A percentile compares a stretch with the other conserved stretches of the same genome.
phyloP scores from a whole-genome alignment of 2,329 filamentous ascomycete species.

The Pseudogymnoascus destructans region DNA sequence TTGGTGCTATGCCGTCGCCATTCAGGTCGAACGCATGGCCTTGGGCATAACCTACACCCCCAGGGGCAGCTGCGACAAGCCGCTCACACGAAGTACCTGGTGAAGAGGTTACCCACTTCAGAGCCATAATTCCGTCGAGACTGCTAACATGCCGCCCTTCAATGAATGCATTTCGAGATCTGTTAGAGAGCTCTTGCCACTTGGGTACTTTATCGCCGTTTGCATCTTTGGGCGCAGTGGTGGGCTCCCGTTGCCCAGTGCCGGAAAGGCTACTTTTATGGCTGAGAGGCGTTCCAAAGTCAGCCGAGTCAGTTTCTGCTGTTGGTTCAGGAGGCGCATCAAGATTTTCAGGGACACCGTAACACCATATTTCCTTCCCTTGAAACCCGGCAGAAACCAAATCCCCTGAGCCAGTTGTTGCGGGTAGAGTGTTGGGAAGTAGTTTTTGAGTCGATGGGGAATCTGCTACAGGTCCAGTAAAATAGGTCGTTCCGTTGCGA shows the following conservation, averaged over 20 bases:
- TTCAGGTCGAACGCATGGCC: constrained; percentile 28
- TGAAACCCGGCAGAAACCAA: constrained; percentile 63
- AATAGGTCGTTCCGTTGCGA: constrained; percentile 65
- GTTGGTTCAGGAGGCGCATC: constrained; percentile 41
- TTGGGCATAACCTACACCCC: constrained; percentile 43
- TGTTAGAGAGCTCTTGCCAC: constrained; percentile 58
- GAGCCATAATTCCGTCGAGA: constrained; percentile 50
- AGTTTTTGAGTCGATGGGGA: constrained; percentile 42
- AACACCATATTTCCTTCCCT: constrained; percentile 62
- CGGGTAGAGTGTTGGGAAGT: constrained; percentile 54
- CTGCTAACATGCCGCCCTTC: constrained; percentile 52
- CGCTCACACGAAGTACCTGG: constrained; percentile 38
- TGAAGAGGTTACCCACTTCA: constrained; percentile 57
- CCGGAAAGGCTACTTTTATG: constrained; percentile 1
- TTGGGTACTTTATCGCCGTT: constrained; percentile 37
- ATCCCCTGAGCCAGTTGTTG: constrained; percentile 55
- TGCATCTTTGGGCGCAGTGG: constrained; percentile 15
- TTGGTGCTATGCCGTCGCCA: constrained; percentile 59
- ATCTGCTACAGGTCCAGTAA: constrained; percentile 53
- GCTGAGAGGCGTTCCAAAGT: not conserved
- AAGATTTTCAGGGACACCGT: constrained; percentile 62
- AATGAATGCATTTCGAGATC: constrained; percentile 56
- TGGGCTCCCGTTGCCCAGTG: not conserved
- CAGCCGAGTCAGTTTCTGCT: constrained; percentile 7
- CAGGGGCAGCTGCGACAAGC: constrained; percentile 59